Evolutionary conservation across 495 filamentous ascomycete species (phyloP).

Genomic region (Aspergillus bertholletiae): DNA sequence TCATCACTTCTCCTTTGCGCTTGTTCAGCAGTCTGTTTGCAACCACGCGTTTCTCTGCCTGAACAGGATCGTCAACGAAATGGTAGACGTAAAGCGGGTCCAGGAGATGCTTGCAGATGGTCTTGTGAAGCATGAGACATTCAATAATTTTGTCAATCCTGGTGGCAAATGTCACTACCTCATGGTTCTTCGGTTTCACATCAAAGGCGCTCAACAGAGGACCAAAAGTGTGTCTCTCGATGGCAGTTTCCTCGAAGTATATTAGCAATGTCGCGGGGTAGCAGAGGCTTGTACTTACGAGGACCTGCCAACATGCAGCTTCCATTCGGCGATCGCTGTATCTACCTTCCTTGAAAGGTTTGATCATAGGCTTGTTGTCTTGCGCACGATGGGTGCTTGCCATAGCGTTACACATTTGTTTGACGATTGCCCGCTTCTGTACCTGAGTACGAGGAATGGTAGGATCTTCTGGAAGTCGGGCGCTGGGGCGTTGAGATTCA

Average conservation of each 20-base stretch:
- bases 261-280: background rate
- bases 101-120: constrained; percentile 38
- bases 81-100: constrained; percentile 23
- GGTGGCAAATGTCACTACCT: constrained; percentile 2
- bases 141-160: constrained; percentile 9
- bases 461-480: constrained; percentile 1
- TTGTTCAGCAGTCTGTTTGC: constrained; percentile 24
- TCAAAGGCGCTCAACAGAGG: constrained; percentile 5
- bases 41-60: constrained; percentile 17
- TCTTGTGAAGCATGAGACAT: constrained; percentile 21
- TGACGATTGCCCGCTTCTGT: constrained; percentile 20
- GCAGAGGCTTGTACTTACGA: constrained; percentile 14
- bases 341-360: constrained; percentile 20
- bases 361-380: constrained; percentile 32
- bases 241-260: constrained; percentile 4
- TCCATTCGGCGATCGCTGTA: constrained; percentile 11
- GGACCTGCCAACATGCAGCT: constrained; percentile 18
- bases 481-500: background rate
- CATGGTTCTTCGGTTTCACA: background rate
- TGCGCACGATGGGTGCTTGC: constrained; percentile 15
- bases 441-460: constrained; percentile 14
- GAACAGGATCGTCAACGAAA: constrained; percentile 33
- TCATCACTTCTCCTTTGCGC: constrained; percentile 19
- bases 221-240: constrained; percentile 7
- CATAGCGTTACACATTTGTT: constrained; percentile 19